A percentile compares a stretch with the other conserved stretches of the same genome.
These are phyloP conservation scores for Metarhizium brunneum DNA, from an alignment of 2,329 filamentous ascomycete genomes.

Conservation along the genomic window DNA sequence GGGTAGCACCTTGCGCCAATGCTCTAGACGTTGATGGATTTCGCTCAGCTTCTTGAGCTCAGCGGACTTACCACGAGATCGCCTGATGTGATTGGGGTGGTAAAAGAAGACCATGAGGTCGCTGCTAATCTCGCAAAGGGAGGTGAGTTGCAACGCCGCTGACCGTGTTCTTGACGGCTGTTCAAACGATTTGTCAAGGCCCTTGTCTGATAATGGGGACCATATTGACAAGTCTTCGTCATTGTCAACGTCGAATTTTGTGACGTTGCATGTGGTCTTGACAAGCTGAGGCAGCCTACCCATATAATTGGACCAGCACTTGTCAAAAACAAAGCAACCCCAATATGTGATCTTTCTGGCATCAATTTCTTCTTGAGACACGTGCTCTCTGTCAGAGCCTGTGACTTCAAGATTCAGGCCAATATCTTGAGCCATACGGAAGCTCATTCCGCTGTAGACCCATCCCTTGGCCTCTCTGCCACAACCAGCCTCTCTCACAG, in stretches of 20 bases:
- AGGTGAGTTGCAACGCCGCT: slow-evolving; percentile 70
- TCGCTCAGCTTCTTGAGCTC: slow-evolving; percentile 92
- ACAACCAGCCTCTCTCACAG: slow-evolving; percentile 89
- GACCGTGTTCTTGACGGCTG: slow-evolving; percentile 80
- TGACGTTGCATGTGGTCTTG: slow-evolving; percentile 68
- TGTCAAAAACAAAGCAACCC: slow-evolving; percentile 98
- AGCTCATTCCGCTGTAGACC: slow-evolving; percentile 98
- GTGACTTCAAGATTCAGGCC: slow-evolving; percentile 80
- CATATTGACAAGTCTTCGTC: slow-evolving; percentile 78
- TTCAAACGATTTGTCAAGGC: slow-evolving; percentile 60
- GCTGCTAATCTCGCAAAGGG: slow-evolving; percentile 86
- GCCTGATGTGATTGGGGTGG: slow-evolving; percentile 60
- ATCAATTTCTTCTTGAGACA: slow-evolving; percentile 79
- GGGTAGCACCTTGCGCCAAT: slow-evolving; percentile 78
- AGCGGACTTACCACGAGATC: slow-evolving; percentile 61
- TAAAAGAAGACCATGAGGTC: slow-evolving; percentile 88
- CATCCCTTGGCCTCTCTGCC: slow-evolving; percentile 91
- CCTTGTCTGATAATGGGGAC: slow-evolving; percentile 81
- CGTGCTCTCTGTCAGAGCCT: slow-evolving; percentile 48
- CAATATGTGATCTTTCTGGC: slow-evolving; percentile 88
- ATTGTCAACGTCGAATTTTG: slow-evolving; percentile 85
- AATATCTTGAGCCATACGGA: slow-evolving; percentile 92
- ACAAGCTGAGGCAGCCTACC: slow-evolving; percentile 84
- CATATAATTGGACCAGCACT: slow-evolving; percentile 97
- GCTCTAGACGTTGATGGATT: slow-evolving; percentile 79